Evolutionary conservation across 352 stramenopile species (phyloP).

Genomic region (Pythium chondricola): DNA sequence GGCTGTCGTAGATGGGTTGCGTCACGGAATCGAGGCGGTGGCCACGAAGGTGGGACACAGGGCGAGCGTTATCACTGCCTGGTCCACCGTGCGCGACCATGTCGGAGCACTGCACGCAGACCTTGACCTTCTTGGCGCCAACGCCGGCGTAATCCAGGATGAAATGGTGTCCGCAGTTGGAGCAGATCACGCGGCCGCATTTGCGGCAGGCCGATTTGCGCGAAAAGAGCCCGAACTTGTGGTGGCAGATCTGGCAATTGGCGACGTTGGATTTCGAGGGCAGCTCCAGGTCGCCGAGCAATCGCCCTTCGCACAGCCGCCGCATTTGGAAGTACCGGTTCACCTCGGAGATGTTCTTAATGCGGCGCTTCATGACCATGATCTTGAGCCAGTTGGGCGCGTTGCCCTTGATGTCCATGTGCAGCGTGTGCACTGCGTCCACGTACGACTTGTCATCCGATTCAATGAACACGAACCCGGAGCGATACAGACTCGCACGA

Average conservation of each 20-base stretch:
- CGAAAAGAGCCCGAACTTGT: constrained; percentile 56
- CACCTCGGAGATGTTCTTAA: constrained; percentile 66
- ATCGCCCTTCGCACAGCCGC: constrained; percentile 34
- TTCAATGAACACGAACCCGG: constrained; percentile 76
- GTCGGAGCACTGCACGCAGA: constrained; percentile 58
- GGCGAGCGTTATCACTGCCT: background rate
- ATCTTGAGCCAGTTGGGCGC: constrained; percentile 75
- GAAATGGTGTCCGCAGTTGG: constrained; percentile 42
- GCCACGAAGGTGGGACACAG: constrained; percentile 6
- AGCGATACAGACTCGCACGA: constrained; percentile 68
- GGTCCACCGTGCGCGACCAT: constrained; percentile 26
- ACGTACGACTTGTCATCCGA: constrained; percentile 39
- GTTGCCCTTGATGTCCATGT: constrained; percentile 78
- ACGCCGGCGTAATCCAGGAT: constrained; percentile 41
- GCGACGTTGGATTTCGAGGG: constrained; percentile 36
- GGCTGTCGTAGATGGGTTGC: constrained; percentile 41
- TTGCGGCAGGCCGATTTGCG: constrained; percentile 65
- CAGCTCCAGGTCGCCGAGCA: constrained; percentile 58
- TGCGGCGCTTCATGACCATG: constrained; percentile 64
- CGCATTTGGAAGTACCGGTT: constrained; percentile 66
- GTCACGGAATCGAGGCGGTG: constrained; percentile 16
- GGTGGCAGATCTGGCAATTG: constrained; percentile 46
- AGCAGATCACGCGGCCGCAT: constrained; percentile 70
- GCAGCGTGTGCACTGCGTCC: constrained; percentile 67
- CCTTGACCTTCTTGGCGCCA: constrained; percentile 59